A percentile compares a stretch with the other conserved stretches of the same genome.
These are phyloP conservation scores for Saccharomycopsis synnaedendra DNA, from an alignment of 805 yeast genomes.

Conservation along the genomic window DNA sequence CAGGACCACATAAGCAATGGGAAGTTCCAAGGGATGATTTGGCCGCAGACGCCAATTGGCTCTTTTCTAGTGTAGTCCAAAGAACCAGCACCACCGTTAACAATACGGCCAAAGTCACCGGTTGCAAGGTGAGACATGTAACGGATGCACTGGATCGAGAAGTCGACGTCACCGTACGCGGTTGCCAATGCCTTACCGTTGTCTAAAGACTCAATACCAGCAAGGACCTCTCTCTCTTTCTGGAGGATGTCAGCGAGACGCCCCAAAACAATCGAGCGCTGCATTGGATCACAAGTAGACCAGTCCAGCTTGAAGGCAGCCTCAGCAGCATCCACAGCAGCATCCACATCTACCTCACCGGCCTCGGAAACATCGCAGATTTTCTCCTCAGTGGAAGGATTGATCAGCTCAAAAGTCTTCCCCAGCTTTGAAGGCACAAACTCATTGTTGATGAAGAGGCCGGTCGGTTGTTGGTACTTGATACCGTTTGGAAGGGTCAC, in stretches of 20 bases:
- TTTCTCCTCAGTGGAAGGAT: conserved; percentile 66
- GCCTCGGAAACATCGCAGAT: conserved; percentile 67
- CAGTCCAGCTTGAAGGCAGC: conserved; percentile 54
- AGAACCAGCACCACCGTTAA: conserved; percentile 63
- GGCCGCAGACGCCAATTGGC: conserved; percentile 92
- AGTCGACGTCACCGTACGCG: conserved; percentile 65
- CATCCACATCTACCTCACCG: conserved; percentile 59
- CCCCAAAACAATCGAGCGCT: conserved; percentile 48
- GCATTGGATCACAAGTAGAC: conserved; percentile 56
- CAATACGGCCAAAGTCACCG: conserved; percentile 62
- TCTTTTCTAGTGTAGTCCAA: conserved; percentile 74
- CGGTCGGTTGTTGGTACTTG: conserved; percentile 67
- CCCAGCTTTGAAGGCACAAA: conserved; percentile 50
- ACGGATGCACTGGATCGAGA: conserved; percentile 58
- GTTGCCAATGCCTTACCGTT: conserved; percentile 75
- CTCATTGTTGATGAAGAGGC: conserved; percentile 70
- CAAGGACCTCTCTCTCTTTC: conserved; percentile 55
- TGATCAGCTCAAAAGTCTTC: conserved; percentile 42
- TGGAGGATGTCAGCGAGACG: conserved; percentile 74
- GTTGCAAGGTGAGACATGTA: conserved; percentile 89
- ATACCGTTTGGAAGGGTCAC: conserved; percentile 64
- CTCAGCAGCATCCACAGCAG: conserved; percentile 82
- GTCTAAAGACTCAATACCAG: conserved; percentile 75
- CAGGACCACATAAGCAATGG: conserved; percentile 88
- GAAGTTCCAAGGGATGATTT: conserved; percentile 95